Evolutionary conservation across 2,329 filamentous ascomycete species (phyloP).

Genomic region (Fusarium caatingaense): DNA sequence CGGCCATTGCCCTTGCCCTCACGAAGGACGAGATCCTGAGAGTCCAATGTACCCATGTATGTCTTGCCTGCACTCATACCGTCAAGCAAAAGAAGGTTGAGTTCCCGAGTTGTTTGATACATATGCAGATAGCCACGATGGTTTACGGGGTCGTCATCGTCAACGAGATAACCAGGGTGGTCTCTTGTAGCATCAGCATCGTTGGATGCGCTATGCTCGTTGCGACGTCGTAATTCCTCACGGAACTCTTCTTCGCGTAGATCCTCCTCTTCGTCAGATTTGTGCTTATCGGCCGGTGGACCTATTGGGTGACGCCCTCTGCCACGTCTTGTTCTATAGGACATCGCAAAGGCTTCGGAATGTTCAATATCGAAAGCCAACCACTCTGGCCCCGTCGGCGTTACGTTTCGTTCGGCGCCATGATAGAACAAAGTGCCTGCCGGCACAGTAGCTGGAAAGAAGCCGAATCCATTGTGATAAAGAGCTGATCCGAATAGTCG

Average conservation of each 20-base stretch:
- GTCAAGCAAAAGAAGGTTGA: slow-evolving; percentile 75
- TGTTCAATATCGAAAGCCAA: slow-evolving; percentile 83
- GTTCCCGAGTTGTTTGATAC: slow-evolving; percentile 67
- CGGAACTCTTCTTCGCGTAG: not conserved
- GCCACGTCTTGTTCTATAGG: slow-evolving; percentile 7
- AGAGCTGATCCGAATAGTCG: slow-evolving; percentile 79
- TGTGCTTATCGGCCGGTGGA: not conserved
- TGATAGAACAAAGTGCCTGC: slow-evolving; percentile 75
- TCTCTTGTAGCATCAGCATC: not conserved
- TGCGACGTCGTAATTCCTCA: slow-evolving; percentile 23
- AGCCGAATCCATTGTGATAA: slow-evolving; percentile 80
- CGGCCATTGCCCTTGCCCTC: slow-evolving; percentile 47
- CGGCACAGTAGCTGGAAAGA: slow-evolving; percentile 74
- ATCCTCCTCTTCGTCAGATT: not conserved
- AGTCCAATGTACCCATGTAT: slow-evolving; percentile 72
- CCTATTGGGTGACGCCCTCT: not conserved
- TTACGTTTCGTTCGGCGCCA: slow-evolving; percentile 60
- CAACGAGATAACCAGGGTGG: slow-evolving; percentile 6
- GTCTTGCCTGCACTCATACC: slow-evolving; percentile 77
- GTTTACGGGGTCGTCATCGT: slow-evolving; percentile 10
- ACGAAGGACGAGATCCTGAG: slow-evolving; percentile 71
- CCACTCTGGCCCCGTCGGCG: slow-evolving; percentile 71
- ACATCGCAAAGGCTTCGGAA: slow-evolving; percentile 70
- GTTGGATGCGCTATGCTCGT: not conserved
- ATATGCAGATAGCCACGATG: slow-evolving; percentile 73